These are phyloP conservation scores for Ceratobasidium theobromae DNA, from an alignment of 1,284 basidiomycete species.

Conservation along the genomic window DNA sequence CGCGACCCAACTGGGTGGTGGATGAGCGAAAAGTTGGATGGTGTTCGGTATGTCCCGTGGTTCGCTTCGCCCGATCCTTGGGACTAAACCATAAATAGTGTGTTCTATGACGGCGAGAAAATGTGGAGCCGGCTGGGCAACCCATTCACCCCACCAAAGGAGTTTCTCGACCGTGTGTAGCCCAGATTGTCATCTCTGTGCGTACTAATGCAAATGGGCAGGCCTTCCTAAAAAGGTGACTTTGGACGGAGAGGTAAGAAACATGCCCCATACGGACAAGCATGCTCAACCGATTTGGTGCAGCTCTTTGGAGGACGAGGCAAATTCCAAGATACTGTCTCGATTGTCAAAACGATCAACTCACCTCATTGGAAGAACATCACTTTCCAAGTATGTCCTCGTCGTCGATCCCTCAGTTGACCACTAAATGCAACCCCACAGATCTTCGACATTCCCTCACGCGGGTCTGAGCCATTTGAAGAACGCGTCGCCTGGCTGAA, in stretches of 20 bases:
- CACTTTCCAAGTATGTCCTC: conserved; percentile 57
- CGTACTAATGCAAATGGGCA: conserved; percentile 38
- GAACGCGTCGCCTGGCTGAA: conserved; percentile 53
- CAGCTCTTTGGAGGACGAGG: conserved; percentile 60
- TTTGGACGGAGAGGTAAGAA: conserved; percentile 56
- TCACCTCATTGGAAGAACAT: conserved; percentile 61
- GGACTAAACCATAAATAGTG: conserved; percentile 42
- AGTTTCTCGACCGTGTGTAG: conserved; percentile 59
- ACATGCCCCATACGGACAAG: conserved; percentile 34
- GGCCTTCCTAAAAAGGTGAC: conserved; percentile 60
- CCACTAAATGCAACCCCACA: conserved; percentile 38
- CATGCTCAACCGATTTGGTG: conserved; percentile 34
- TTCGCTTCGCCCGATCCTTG: neutral
- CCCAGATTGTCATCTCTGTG: neutral
- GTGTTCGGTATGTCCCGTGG: conserved; percentile 52
- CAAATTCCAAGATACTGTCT: conserved; percentile 59
- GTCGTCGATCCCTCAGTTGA: no score
- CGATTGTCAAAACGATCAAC: conserved; percentile 50
- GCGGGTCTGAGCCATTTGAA: conserved; percentile 55
- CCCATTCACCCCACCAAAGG: conserved; percentile 59
- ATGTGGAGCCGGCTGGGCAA: conserved; percentile 63
- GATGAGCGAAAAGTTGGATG: conserved; percentile 67
- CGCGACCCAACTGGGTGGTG: conserved; percentile 64
- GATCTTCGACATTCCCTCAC: conserved; percentile 68
- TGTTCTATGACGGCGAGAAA: conserved; percentile 60